Evolutionary conservation across 352 stramenopile species (phyloP), one percentile per base, ranked within the genome.

Genomic region (Pythium phragmitis): DNA sequence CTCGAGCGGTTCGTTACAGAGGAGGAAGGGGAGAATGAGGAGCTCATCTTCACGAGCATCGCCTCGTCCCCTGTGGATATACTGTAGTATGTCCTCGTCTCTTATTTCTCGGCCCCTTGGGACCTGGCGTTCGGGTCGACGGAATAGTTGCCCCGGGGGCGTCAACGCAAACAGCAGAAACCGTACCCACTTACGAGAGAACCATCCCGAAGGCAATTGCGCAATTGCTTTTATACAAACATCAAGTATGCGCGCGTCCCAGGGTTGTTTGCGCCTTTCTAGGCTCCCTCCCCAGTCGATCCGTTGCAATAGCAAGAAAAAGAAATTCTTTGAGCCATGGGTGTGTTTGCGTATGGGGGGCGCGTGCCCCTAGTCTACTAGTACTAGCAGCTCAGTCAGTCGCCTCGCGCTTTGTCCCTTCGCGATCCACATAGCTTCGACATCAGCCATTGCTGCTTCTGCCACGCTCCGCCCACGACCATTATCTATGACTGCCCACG

Each of bases 211-310:
- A 53, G 8, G 36, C 52, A 61, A 60, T 67, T 67, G 60, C 60
- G 60, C 60, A 67, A 67, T 67, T 57, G 51, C 46, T 12, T 16
- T 12, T 23, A 62, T 67, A 67, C 60, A 67, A 52, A 28, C 0
- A 37, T 14, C 52, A 43, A 57, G 53, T 52, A 5, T 50, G 4
- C 60, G 51, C 60, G 56, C 45, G 60, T 67, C 60, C 17, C 60
- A 67, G 5, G 28, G 1, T 2, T 52, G 46, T 33, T 52, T 52
- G 48, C 42, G 42, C 42, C 42, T 48, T 48, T 48, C 48, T 55
- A 13, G 23, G 48, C 19, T 55, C 28, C 42, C 21, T 21, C 21
- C 21, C 21, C 21, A 21, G 21, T 21, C 21, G 21, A 21, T 21
- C 21, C 21, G 21, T 21, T 21, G 21, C 21, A 21, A 21, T 1